Percentiles rank a stretch among this genome's conserved stretches.
These are phyloP conservation scores for Inga laurina DNA, from an alignment of 306 rosid species.

Conservation along the genomic window DNA sequence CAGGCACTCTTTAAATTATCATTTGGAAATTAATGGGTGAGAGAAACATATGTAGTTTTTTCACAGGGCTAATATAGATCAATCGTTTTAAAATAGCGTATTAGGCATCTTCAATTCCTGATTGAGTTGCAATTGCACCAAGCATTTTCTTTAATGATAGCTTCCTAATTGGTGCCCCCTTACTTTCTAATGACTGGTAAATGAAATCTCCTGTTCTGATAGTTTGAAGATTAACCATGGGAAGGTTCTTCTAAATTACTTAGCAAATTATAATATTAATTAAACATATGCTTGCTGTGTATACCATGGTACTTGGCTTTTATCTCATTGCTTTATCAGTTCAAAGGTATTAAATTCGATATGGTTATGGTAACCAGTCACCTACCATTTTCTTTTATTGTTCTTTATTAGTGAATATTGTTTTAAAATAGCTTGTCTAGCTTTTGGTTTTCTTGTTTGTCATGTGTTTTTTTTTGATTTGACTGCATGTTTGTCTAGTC, in stretches of 20 bases:
- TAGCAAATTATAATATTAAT: slow-evolving; percentile 10
- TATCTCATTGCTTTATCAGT: neutral
- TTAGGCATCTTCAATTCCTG: neutral
- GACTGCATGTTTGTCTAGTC: slow-evolving; percentile 8
- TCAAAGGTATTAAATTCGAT: neutral
- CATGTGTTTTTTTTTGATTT: slow-evolving; percentile 15
- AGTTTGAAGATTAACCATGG: neutral
- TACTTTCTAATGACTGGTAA: neutral
- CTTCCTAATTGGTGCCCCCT: neutral
- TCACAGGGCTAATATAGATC: neutral
- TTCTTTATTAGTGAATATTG: slow-evolving; percentile 19
- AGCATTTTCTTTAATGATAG: neutral
- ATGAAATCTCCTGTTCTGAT: neutral
- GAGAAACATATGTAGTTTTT: slow-evolving; percentile 18
- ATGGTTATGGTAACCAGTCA: neutral
- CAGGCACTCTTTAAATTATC: neutral
- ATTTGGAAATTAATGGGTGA: neutral
- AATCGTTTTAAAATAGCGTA: slow-evolving; percentile 1
- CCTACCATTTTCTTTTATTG: neutral
- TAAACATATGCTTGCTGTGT: neutral
- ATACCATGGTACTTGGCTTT: slow-evolving; percentile 7
- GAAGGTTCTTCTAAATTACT: neutral
- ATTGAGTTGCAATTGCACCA: neutral
- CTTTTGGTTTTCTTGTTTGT: slow-evolving; percentile 10
- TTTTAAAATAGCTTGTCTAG: slow-evolving; percentile 3